Conservation (phyloP, 2,329 filamentous ascomycete genomes). For the Hypoxylon sp. region DNA sequence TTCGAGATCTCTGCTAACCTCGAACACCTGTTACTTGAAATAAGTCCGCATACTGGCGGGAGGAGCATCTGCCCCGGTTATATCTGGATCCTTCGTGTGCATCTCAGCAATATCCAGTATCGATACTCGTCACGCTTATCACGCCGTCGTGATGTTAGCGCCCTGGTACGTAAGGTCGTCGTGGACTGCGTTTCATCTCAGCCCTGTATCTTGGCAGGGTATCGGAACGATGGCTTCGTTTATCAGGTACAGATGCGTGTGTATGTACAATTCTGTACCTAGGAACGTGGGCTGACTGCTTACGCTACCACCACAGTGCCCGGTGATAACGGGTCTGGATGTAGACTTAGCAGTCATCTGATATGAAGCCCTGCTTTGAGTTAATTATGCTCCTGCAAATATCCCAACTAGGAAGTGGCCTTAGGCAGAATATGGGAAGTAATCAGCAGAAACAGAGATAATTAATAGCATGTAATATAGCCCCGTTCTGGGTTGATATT, state of each 20-base stretch:
- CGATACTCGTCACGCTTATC: conserved; percentile 4
- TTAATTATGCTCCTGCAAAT: conserved; percentile 40
- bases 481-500: conserved; percentile 27
- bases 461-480: conserved; percentile 42
- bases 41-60: not conserved
- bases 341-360: conserved; percentile 40
- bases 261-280: conserved; percentile 23
- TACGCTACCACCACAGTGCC: conserved; percentile 29
- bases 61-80: conserved; percentile 10
- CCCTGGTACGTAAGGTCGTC: conserved; percentile 16
- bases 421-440: conserved; percentile 36
- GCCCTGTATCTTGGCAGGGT: conserved; percentile 41
- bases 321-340: conserved; percentile 38
- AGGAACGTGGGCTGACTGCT: conserved; percentile 33
- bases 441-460: conserved; percentile 37
- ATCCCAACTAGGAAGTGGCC: conserved; percentile 31
- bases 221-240: conserved; percentile 20
- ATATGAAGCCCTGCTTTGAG: conserved; percentile 40
- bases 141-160: conserved; percentile 13
- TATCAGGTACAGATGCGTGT: conserved; percentile 22
- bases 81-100: not conserved
- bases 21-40: conserved; percentile 1
- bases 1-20: conserved; percentile 4
- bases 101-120: conserved; percentile 1
- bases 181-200: conserved; percentile 38